Evolutionary conservation across 805 yeast genomes (phyloP), one percentile per base, ranked within the genome.

Genomic region (Ogataea ramenticola): DNA sequence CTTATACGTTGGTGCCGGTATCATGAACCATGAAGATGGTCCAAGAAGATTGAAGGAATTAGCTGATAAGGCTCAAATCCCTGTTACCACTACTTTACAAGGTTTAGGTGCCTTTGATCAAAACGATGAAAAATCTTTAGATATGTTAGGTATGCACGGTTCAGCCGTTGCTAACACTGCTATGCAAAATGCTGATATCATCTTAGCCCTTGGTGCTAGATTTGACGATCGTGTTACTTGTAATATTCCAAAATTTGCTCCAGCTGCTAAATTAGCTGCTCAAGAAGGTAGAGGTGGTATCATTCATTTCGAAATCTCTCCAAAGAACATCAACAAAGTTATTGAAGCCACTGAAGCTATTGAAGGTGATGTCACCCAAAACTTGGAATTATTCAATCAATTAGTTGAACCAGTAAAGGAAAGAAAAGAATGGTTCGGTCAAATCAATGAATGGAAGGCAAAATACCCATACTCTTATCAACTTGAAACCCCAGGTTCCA

Each of bases 121-220:
- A 71, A 77, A 74, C 49, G 96, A 90, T 67, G 82, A 81, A 51
- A 88, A 89, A 66, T 83, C 96, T 22, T 68, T 93, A 53, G 96
- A 91, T 66, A 88, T 93, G 95, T 77, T 93, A 53, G 99, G 99
- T 57, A 93, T 93, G 99, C 99, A 93, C 67, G 99, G 99, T 52
- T 76, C 82, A 48, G 96, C 89, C 41, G 88, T 89, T 56, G 99
- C 99, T 54, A 93, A 93, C 74, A 64, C 85, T 58, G 95, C 98
- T 43, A 83, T 93, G 54, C 99, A 93, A 71, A 74, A 80, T 47
- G 96, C 98, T 35, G 99, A 93, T 67, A 71, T 90, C 56, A 87
- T 93, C 60, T 68, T 93, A 49, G 98, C 98, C 16, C 73, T 93
- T 37, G 99, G 99, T 62, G 96, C 98, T 32, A 80, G 99, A 65